Evolutionary conservation across 495 filamentous ascomycete genomes (phyloP).

Genomic region (Xylaria acuta): DNA sequence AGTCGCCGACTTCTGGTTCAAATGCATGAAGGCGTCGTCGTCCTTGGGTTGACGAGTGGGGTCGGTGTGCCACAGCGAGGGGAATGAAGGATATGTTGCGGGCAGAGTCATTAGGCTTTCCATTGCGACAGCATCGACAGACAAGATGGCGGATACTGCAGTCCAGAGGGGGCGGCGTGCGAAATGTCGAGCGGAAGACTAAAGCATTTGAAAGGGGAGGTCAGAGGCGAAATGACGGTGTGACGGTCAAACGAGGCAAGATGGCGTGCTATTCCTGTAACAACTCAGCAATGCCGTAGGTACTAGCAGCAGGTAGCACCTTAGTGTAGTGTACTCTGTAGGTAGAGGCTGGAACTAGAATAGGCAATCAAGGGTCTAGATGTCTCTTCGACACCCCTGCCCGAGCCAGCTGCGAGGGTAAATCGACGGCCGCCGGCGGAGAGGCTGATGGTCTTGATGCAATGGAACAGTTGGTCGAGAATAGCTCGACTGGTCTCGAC

Average conservation of each 20-base stretch:
- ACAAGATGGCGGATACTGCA: background rate
- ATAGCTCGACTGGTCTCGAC: background rate
- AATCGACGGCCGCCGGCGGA: background rate
- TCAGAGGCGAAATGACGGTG: constrained; percentile 16
- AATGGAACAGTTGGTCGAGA: background rate
- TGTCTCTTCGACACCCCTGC: constrained; percentile 16
- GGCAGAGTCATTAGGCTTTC: constrained; percentile 23
- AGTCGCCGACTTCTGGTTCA: constrained; percentile 22
- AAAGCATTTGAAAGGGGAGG: constrained; percentile 15
- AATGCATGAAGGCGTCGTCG: constrained; percentile 12
- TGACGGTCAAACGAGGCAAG: constrained; percentile 21
- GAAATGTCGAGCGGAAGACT: background rate
- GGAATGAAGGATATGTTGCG: background rate
- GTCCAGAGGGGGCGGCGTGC: background rate
- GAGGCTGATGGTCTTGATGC: background rate
- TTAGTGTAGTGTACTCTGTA: background rate
- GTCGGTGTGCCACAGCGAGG: constrained; percentile 7
- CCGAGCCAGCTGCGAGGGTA: background rate
- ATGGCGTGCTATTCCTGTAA: constrained; percentile 27
- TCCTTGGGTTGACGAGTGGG: background rate
- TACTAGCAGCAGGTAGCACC: background rate
- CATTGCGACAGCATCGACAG: constrained; percentile 20
- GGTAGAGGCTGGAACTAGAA: background rate
- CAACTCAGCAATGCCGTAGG: background rate
- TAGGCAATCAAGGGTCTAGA: constrained; percentile 1